Evolutionary conservation across 2,329 filamentous ascomycete genomes (phyloP).

Genomic region (Beauveria sp.): DNA sequence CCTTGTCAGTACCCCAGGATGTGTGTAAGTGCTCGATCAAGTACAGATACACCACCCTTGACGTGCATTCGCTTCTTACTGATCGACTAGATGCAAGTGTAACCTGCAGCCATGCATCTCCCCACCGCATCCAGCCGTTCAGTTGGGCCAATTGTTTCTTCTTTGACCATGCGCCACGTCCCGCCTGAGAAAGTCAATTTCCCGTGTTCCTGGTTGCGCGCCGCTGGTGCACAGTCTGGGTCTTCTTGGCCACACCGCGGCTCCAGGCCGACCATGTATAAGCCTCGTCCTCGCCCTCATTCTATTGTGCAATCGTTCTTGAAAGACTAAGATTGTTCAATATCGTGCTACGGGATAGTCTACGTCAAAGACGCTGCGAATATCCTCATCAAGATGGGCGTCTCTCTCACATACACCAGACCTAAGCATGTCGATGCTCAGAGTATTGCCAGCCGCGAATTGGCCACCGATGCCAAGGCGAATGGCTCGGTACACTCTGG

Average conservation of each 20-base stretch:
- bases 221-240: not conserved
- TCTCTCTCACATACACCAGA: conserved; percentile 39
- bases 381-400: conserved; percentile 15
- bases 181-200: not conserved
- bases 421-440: conserved; percentile 33
- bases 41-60: not conserved
- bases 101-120: not conserved
- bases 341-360: not conserved
- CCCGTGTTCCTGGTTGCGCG: not conserved
- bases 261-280: not conserved
- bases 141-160: not conserved
- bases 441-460: conserved; percentile 16
- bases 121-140: not conserved
- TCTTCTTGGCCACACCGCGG: not conserved
- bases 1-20: not conserved
- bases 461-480: conserved; percentile 22
- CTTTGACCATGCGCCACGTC: not conserved
- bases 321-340: not conserved
- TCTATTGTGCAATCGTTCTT: not conserved
- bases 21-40: not conserved
- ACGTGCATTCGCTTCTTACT: not conserved
- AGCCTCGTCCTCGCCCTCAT: not conserved
- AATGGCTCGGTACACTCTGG: conserved; percentile 36
- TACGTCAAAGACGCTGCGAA: not conserved
- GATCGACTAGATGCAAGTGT: not conserved